These are phyloP conservation scores for Lyophyllum decastes DNA, from an alignment of 768 basidiomycete species.

Conservation along the genomic window DNA sequence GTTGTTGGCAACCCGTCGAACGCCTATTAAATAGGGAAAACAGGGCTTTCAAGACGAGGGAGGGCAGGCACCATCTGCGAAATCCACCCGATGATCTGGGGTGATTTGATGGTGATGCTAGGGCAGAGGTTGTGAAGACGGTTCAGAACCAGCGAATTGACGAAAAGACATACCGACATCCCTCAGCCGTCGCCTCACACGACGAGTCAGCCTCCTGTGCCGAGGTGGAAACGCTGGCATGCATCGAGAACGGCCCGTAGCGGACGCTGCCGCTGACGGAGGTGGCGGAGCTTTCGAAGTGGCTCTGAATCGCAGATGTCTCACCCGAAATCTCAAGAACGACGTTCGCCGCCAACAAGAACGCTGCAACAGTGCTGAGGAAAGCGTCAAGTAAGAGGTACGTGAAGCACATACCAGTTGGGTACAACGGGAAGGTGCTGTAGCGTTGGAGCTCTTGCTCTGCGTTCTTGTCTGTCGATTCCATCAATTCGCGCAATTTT, in stretches of 20 bases:
- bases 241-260: conserved; percentile 4
- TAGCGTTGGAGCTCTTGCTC: background rate
- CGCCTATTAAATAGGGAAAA: too few species aligned
- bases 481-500: background rate
- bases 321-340: conserved; percentile 1
- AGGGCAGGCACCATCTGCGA: conserved; percentile 4
- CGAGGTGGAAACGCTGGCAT: background rate
- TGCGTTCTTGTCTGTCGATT: background rate
- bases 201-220: background rate
- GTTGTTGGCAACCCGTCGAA: too few species aligned
- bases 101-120: conserved; percentile 3
- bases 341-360: conserved; percentile 4
- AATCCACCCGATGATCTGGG: background rate
- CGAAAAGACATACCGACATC: background rate
- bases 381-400: background rate
- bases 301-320: background rate
- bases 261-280: background rate
- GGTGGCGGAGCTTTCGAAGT: background rate
- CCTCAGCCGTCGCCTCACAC: conserved; percentile 1
- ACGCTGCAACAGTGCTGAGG: background rate
- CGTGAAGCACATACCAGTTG: background rate
- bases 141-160: background rate
- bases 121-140: background rate
- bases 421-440: background rate
- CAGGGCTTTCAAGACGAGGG: background rate